Evolutionary conservation across 176 grass and related monocot species (phyloP).

Genomic region (Eremochloa ophiuroides): DNA sequence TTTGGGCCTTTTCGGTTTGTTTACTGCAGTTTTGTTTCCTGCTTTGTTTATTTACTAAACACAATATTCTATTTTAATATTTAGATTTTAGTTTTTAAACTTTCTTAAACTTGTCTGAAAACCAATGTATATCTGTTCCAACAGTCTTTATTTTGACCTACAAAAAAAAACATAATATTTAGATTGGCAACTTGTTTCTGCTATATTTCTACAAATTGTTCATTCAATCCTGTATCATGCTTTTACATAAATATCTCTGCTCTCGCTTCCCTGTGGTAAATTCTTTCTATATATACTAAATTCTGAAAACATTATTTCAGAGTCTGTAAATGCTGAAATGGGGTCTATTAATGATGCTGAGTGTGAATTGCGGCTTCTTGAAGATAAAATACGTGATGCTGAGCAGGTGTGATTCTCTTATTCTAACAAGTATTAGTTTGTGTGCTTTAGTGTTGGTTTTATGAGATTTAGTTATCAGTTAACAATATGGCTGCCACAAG

Average conservation of each 20-base stretch:
- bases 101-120: neutral
- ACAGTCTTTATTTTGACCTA: neutral
- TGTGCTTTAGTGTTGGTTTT: neutral
- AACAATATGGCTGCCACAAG: neutral
- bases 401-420: constrained; percentile 54
- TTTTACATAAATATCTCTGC: neutral
- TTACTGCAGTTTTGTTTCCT: neutral
- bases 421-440: neutral
- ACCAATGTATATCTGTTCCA: neutral
- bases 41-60: neutral
- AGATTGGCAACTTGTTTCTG: neutral
- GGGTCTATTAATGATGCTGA: constrained; percentile 44
- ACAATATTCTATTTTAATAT: neutral
- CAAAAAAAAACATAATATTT: neutral
- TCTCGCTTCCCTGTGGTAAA: neutral
- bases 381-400: constrained; percentile 53
- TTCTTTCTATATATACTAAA: constrained; percentile 4
- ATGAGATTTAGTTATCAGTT: neutral
- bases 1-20: neutral
- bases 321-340: constrained; percentile 43
- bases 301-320: constrained; percentile 35
- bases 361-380: constrained; percentile 44
- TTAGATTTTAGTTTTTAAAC: neutral
- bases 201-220: neutral
- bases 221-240: neutral